A percentile compares a stretch with the other conserved stretches of the same genome.
Evolutionary conservation across 805 yeast species (phyloP).

Genomic region (Ogataea naganishii): DNA sequence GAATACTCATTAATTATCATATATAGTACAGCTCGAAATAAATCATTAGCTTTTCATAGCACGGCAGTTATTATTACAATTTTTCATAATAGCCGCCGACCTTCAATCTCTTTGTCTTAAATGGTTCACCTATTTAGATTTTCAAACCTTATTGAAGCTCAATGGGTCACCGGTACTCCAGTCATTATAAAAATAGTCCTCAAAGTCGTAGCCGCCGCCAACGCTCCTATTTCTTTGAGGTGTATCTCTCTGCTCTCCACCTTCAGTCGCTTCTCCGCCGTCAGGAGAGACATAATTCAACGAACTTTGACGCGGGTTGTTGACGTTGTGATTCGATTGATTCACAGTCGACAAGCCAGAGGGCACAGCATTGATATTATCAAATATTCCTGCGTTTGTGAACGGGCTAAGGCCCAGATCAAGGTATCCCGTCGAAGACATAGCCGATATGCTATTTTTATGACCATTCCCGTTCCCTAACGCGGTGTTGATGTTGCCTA

Average conservation of each 20-base stretch:
- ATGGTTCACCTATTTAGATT: neutral
- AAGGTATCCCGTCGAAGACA: too few relatives aligned
- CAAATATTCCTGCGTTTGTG: constrained; percentile 7
- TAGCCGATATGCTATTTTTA: neutral
- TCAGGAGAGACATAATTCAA: constrained; percentile 2
- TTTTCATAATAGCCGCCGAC: too few relatives aligned
- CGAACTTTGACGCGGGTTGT: neutral
- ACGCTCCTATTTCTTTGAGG: constrained; percentile 11
- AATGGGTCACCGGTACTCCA: constrained; percentile 16
- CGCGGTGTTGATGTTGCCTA: constrained; percentile 1
- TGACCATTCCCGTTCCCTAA: neutral
- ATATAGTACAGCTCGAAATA: too few relatives aligned
- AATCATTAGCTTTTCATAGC: too few relatives aligned
- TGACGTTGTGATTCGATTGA: constrained; percentile 9
- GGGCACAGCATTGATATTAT: constrained; percentile 16
- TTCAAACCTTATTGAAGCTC: neutral
- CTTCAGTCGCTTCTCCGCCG: constrained; percentile 16
- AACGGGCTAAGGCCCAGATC: too few relatives aligned
- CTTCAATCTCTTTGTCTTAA: neutral
- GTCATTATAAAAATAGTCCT: constrained; percentile 19
- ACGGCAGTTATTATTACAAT: too few relatives aligned
- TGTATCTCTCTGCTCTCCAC: constrained; percentile 20
- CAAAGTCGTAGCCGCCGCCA: constrained; percentile 15
- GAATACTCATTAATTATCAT: too few relatives aligned
- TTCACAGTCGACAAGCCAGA: constrained; percentile 23